Evolutionary conservation across 2,329 filamentous ascomycete species (phyloP).

Genomic region (Tolypocladium nubicola): DNA sequence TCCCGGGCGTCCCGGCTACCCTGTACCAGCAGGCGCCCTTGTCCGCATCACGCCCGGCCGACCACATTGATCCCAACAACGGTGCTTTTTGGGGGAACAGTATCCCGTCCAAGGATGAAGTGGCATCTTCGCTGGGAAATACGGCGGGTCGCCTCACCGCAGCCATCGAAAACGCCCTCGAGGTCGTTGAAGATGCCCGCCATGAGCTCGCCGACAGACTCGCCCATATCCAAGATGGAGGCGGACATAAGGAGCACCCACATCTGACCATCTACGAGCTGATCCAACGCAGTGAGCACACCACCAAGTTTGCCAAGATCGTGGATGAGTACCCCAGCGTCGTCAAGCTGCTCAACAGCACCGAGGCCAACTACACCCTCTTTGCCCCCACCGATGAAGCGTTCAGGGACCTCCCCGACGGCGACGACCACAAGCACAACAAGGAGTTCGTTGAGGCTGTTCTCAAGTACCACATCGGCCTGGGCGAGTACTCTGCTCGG

Average conservation of each 20-base stretch:
- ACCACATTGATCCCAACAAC: neutral
- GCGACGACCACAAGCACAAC: slow-evolving; percentile 45
- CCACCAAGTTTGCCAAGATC: slow-evolving; percentile 65
- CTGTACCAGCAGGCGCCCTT: neutral
- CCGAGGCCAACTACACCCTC: slow-evolving; percentile 63
- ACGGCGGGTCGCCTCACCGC: neutral
- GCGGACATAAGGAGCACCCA: neutral
- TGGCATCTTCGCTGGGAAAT: neutral
- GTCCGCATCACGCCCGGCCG: neutral
- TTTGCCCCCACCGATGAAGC: slow-evolving; percentile 73
- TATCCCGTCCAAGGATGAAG: neutral
- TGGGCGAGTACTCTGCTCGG: slow-evolving; percentile 54
- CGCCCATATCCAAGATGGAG: neutral
- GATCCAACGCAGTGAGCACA: slow-evolving; percentile 65
- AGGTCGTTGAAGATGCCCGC: slow-evolving; percentile 1
- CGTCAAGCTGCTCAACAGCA: slow-evolving; percentile 63
- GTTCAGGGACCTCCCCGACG: slow-evolving; percentile 50
- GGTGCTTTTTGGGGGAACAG: neutral
- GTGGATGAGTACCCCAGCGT: slow-evolving; percentile 64
- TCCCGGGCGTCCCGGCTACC: neutral
- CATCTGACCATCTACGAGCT: slow-evolving; percentile 62
- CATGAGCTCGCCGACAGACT: slow-evolving; percentile 1
- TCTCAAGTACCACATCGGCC: slow-evolving; percentile 64
- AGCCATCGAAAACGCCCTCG: slow-evolving; percentile 1
- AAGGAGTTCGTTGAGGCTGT: slow-evolving; percentile 61